Evolutionary conservation across 2,329 filamentous ascomycete species (phyloP).

Genomic region (Cladosporium sp.): DNA sequence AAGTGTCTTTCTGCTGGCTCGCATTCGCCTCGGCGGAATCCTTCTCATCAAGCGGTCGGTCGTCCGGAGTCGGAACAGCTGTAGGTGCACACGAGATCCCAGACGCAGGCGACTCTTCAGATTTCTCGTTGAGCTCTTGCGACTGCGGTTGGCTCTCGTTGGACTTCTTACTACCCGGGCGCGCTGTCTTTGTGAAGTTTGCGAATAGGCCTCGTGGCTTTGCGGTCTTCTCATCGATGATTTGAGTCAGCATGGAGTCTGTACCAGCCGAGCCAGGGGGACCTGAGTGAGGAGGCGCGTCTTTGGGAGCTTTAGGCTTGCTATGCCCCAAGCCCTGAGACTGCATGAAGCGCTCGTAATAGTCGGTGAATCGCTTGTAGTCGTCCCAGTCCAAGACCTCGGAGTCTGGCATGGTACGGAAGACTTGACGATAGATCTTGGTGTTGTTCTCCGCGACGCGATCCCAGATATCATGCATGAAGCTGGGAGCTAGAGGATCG

Average conservation of each 20-base stretch:
- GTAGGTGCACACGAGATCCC: slow-evolving; percentile 30
- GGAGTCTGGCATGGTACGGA: slow-evolving; percentile 94
- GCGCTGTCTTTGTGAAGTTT: slow-evolving; percentile 35
- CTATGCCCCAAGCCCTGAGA: slow-evolving; percentile 57
- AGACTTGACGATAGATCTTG: slow-evolving; percentile 87
- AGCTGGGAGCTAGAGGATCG: slow-evolving; percentile 78
- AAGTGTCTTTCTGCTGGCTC: slow-evolving; percentile 18
- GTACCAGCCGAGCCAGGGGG: slow-evolving; percentile 46
- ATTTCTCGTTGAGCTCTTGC: slow-evolving; percentile 31
- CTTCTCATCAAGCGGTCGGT: slow-evolving; percentile 32
- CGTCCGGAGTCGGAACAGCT: slow-evolving; percentile 32
- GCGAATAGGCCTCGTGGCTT: slow-evolving; percentile 32
- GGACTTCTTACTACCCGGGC: slow-evolving; percentile 33
- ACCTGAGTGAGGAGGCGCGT: slow-evolving; percentile 50
- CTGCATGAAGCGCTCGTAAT: slow-evolving; percentile 74
- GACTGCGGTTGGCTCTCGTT: slow-evolving; percentile 23
- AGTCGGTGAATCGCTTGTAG: slow-evolving; percentile 80
- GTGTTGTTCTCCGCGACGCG: slow-evolving; percentile 91
- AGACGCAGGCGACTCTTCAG: slow-evolving; percentile 26
- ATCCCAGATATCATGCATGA: slow-evolving; percentile 87
- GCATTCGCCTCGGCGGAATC: slow-evolving; percentile 23
- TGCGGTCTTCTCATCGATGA: slow-evolving; percentile 9
- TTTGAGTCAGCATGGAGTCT: slow-evolving; percentile 21
- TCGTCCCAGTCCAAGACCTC: slow-evolving; percentile 92
- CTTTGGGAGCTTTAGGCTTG: slow-evolving; percentile 50